Conservation (phyloP, 2,329 filamentous ascomycete genomes). For the Scortechinia acanthostroma region DNA sequence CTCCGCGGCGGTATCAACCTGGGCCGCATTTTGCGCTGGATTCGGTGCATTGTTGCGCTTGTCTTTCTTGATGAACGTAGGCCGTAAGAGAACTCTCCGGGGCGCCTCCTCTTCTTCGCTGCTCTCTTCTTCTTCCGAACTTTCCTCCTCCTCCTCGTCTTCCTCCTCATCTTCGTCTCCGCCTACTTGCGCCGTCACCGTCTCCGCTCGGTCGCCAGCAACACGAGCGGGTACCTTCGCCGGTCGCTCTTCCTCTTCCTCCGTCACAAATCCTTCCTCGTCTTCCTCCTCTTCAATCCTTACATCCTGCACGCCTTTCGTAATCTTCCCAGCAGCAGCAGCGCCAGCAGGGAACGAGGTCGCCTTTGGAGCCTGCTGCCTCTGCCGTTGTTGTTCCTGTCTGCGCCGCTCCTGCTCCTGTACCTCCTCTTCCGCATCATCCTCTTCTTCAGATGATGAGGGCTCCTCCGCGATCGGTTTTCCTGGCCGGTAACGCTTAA, state of each 20-base stretch:
- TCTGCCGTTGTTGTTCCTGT: not conserved
- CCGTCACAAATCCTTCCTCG: not conserved
- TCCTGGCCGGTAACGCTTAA: not conserved
- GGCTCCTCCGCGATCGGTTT: not conserved
- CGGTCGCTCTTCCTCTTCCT: not conserved
- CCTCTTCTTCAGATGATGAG: not conserved
- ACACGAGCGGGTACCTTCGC: not conserved
- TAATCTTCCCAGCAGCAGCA: not conserved
- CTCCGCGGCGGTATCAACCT: slow-evolving; percentile 8
- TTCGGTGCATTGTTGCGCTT: slow-evolving; percentile 26
- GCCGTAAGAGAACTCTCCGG: slow-evolving; percentile 48
- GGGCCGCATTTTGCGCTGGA: slow-evolving; percentile 11
- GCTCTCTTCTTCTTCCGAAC: not conserved
- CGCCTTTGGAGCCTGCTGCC: slow-evolving; percentile 1
- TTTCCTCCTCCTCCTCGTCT: not conserved
- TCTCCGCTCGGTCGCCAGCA: not conserved
- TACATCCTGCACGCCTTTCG: not conserved
- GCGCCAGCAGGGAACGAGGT: not conserved
- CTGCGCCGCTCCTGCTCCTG: not conserved
- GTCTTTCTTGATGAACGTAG: slow-evolving; percentile 56
- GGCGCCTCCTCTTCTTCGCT: slow-evolving; percentile 30
- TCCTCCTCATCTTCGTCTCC: not conserved
- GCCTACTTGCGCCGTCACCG: not conserved
- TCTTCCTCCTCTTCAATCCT: slow-evolving; percentile 1
- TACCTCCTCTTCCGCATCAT: not conserved